Percentiles rank a stretch among this genome's conserved stretches.
Conservation (phyloP, 164 flowering plant genomes). For the Tetracentron sinense region DNA sequence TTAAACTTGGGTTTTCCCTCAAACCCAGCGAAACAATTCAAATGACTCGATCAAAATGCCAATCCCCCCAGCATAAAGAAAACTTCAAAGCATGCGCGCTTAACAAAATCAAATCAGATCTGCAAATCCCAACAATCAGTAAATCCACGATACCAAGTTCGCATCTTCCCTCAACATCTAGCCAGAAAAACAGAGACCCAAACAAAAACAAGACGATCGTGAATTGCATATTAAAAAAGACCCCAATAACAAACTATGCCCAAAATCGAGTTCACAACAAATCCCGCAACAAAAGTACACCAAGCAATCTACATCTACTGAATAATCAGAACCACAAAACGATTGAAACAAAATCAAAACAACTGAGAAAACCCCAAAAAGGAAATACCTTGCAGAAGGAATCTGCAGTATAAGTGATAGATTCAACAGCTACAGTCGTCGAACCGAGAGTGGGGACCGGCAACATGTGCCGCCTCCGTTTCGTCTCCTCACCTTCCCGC, state of each 20-base stretch:
- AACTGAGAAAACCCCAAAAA: slow-evolving; percentile 3
- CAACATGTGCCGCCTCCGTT: slow-evolving; percentile 67
- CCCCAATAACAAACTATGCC: not conserved
- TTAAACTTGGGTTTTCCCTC: not conserved
- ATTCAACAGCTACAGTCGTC: slow-evolving; percentile 36
- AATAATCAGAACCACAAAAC: not conserved
- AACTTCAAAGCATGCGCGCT: not conserved
- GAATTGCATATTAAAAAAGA: not conserved
- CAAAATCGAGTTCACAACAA: not conserved
- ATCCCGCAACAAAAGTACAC: not conserved
- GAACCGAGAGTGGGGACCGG: slow-evolving; percentile 42
- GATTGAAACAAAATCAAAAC: not conserved
- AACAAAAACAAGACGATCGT: not conserved
- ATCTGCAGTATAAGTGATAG: slow-evolving; percentile 14
- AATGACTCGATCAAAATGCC: not conserved
- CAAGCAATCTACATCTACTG: not conserved
- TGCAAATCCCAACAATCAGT: not conserved
- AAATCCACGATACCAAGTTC: not conserved
- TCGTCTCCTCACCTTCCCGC: slow-evolving; percentile 52
- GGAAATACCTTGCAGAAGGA: slow-evolving; percentile 46
- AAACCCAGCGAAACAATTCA: not conserved
- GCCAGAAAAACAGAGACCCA: not conserved
- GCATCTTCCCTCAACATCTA: not conserved
- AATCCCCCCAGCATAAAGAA: not conserved
- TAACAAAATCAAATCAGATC: not conserved